phyloP scores from a whole-genome alignment of 2,329 filamentous ascomycete genomes.

The Leptographium flavum region DNA sequence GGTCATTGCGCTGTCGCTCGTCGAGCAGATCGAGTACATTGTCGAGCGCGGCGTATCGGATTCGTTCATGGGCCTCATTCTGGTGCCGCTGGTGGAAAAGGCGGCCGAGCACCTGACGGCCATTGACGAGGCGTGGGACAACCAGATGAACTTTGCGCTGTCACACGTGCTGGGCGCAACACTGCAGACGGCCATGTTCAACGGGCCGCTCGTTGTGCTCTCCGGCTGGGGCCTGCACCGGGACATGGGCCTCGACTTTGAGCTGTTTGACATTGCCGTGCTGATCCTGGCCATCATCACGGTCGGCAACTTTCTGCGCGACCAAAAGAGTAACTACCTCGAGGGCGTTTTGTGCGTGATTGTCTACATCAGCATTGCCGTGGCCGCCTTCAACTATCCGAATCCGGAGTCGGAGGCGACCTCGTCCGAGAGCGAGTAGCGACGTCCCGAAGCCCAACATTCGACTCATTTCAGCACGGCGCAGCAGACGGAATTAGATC shows the following conservation, averaged over 20 bases:
- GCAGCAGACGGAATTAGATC: neutral
- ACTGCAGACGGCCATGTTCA: constrained; percentile 80
- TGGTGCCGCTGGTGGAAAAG: constrained; percentile 74
- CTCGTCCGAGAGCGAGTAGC: neutral
- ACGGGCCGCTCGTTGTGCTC: constrained; percentile 69
- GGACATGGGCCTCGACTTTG: constrained; percentile 68
- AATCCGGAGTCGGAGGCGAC: neutral
- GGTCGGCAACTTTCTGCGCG: constrained; percentile 74
- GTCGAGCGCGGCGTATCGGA: constrained; percentile 33
- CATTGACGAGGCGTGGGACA: constrained; percentile 66
- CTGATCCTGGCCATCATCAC: constrained; percentile 74
- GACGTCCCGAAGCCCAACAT: too few relatives aligned
- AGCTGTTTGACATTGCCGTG: constrained; percentile 72
- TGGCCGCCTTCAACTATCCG: constrained; percentile 20
- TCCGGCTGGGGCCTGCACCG: constrained; percentile 67
- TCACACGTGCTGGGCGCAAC: constrained; percentile 77
- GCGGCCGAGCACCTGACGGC: constrained; percentile 74
- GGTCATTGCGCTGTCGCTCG: constrained; percentile 58
- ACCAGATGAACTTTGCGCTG: constrained; percentile 73
- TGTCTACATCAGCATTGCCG: constrained; percentile 45
- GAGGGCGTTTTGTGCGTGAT: constrained; percentile 72
- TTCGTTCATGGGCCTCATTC: constrained; percentile 53
- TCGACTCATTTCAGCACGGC: neutral
- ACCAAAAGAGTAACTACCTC: constrained; percentile 82
- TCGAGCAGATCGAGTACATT: constrained; percentile 53